Evolutionary conservation across 345 rosid species (phyloP), one percentile per base, ranked within the genome.

Genomic region (Hibiscus mutabilis): DNA sequence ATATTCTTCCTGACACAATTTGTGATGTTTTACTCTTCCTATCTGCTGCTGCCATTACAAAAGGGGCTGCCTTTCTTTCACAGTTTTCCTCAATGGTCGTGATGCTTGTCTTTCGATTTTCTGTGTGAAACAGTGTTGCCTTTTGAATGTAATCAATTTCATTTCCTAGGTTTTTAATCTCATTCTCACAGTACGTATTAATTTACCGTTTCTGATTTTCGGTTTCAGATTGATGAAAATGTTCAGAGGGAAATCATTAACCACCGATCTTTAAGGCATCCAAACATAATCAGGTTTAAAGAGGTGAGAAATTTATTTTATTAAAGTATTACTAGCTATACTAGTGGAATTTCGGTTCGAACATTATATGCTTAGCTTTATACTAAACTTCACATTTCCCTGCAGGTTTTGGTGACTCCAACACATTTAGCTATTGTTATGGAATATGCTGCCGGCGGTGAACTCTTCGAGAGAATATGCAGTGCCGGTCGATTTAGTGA

Each of bases 381-480:
- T 56, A 21, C 31, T 56, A 11, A 56, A 10, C 12, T 27, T 55
- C 47, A 3, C 75, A 70, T 59, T 51, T 70, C 12, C 40, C 18
- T 79, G 68, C 79, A 91, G 96, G 88, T 91, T 21, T 72, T 86
- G 61, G 75, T 92, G 82, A 88, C 97, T 67, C 96, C 96, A 49
- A 82, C 94, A 4, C 92, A 92, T 75, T 77, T 92, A 25, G 88
- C 92, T 35, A 92, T 92, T 66, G 91, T 82, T 71, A 88, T 90
- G 97, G 97, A 92, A 78, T 88, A 92, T 70, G 96, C 97, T 13
- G 87, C 96, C 59, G 97, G 97, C 24, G 97, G 97, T 21, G 97
- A 92, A 77, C 94, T 92, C 24, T 92, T 92, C 40, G 92, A 81
- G 16, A 76, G 88, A 75, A 90, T 92, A 65, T 92, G 92, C 73